A percentile compares a stretch with the other conserved stretches of the same genome.
Conservation (phyloP, 2,329 filamentous ascomycete species). For the Aspergillus fumigatus region DNA sequence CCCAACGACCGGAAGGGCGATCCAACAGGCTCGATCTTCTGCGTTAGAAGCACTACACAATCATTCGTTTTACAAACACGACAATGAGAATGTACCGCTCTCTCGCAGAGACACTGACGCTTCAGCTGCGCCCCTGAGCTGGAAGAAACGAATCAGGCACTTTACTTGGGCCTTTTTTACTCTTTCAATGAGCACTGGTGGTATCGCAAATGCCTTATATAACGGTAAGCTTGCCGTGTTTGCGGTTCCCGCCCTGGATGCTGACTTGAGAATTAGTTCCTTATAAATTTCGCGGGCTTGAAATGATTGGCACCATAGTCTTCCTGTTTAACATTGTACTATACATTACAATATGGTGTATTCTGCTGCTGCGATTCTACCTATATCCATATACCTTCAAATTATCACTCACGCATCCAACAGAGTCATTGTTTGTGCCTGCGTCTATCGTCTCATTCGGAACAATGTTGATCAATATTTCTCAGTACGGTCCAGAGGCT, state of each 20-base stretch:
- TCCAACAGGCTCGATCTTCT: constrained; percentile 24
- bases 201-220: constrained; percentile 57
- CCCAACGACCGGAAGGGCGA: constrained; percentile 7
- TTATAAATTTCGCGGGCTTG: constrained; percentile 53
- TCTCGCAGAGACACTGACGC: background rate
- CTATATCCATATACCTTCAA: constrained; percentile 66
- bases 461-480: constrained; percentile 72
- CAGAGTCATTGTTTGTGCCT: constrained; percentile 73
- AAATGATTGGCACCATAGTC: constrained; percentile 56
- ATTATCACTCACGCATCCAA: constrained; percentile 68
- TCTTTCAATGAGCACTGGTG: constrained; percentile 59
- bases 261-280: constrained; percentile 39
- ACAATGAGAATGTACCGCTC: constrained; percentile 6
- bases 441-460: constrained; percentile 65
- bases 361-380: constrained; percentile 66
- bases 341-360: constrained; percentile 58
- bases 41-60: constrained; percentile 25
- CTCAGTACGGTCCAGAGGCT: constrained; percentile 66
- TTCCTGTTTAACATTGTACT: constrained; percentile 62
- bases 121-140: constrained; percentile 32
- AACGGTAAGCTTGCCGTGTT: constrained; percentile 39
- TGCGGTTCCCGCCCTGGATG: background rate
- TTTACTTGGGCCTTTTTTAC: constrained; percentile 79
- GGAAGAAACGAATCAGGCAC: constrained; percentile 55
- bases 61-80: constrained; percentile 16